These are phyloP conservation scores for Rhizopogon salebrosus DNA, from an alignment of 768 basidiomycete genomes.

Conservation along the genomic window DNA sequence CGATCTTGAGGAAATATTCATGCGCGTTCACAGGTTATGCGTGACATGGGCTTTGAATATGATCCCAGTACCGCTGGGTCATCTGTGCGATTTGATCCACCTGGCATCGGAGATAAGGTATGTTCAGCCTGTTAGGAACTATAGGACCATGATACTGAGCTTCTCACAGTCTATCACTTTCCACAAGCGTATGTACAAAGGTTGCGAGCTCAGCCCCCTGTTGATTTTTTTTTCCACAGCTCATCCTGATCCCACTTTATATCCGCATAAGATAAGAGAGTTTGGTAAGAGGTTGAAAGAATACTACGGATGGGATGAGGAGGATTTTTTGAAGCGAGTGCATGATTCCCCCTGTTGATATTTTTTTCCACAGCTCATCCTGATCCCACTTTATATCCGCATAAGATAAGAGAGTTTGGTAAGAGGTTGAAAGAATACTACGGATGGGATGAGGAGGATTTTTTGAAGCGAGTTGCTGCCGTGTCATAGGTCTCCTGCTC, in stretches of 20 bases:
- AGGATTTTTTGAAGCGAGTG: conserved; percentile 32
- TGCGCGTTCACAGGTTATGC: conserved; percentile 51
- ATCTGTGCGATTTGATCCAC: conserved; percentile 79
- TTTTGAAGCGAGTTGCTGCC: conserved; percentile 18
- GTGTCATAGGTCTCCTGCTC: background rate
- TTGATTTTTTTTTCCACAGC: conserved; percentile 34
- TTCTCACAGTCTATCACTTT: conserved; percentile 57
- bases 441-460: conserved; percentile 55
- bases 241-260: conserved; percentile 68
- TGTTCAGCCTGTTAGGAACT: conserved; percentile 10
- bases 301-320: conserved; percentile 63
- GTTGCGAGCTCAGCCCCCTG: no score
- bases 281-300: conserved; percentile 55
- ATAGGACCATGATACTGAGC: conserved; percentile 1
- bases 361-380: conserved; percentile 55
- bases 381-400: conserved; percentile 54
- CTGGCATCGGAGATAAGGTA: conserved; percentile 43
- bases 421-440: conserved; percentile 58
- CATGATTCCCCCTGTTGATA: conserved; percentile 1
- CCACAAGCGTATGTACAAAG: conserved; percentile 61
- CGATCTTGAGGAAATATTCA: background rate
- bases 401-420: conserved; percentile 46
- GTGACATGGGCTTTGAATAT: conserved; percentile 71
- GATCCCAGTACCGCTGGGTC: conserved; percentile 76
- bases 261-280: conserved; percentile 42